Conservation (phyloP, 2,329 filamentous ascomycete species). For the Trichoderma asperellum region DNA sequence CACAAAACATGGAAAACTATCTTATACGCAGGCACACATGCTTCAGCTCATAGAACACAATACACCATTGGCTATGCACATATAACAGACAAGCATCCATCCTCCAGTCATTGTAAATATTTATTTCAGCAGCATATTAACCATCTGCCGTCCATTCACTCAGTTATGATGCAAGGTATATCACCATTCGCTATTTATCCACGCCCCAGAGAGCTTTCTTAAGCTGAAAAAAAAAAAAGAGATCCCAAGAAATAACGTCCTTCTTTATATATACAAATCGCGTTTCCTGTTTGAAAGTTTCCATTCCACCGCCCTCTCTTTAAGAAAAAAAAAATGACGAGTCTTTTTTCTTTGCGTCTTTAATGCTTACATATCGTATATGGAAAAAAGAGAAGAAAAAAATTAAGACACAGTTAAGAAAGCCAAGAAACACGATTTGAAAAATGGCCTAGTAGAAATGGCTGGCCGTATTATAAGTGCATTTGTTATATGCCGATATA, state of each 20-base stretch:
- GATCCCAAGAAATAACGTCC: conserved; percentile 4
- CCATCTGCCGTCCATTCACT: conserved; percentile 2
- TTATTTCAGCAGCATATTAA: neutral
- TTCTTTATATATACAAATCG: conserved; percentile 26
- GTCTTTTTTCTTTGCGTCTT: conserved; percentile 6
- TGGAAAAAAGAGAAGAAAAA: neutral
- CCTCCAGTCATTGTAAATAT: conserved; percentile 17
- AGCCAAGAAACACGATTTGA: conserved; percentile 12
- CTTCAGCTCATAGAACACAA: neutral
- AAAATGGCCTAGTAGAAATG: conserved; percentile 13
- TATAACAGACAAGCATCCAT: neutral
- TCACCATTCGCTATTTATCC: neutral
- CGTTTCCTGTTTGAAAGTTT: conserved; percentile 3
- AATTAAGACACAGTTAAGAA: neutral
- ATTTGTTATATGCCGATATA: conserved; percentile 20
- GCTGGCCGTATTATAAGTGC: conserved; percentile 14
- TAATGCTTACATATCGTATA: conserved; percentile 9
- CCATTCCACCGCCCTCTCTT: neutral
- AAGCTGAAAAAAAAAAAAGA: neutral
- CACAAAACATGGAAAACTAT: neutral
- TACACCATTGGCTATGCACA: neutral
- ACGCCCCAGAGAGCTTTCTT: conserved; percentile 10
- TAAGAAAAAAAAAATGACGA: neutral
- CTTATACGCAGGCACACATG: neutral
- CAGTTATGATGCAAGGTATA: conserved; percentile 1